Conservation (phyloP, 805 yeast genomes). For the Starmerella apis region DNA sequence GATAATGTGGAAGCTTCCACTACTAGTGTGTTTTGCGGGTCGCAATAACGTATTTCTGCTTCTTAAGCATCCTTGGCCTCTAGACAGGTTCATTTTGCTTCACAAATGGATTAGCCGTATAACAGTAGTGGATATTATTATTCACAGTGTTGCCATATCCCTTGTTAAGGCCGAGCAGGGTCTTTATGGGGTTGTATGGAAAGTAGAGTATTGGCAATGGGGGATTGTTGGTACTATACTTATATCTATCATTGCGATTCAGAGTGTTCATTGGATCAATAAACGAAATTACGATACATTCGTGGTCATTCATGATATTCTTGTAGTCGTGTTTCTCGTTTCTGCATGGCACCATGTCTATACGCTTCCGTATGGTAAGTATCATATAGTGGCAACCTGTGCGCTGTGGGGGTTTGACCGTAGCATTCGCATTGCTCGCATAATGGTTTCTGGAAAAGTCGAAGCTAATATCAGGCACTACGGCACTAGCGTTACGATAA, state of each 20-base stretch:
- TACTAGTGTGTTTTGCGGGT: slow-evolving; percentile 48
- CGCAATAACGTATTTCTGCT: slow-evolving; percentile 57
- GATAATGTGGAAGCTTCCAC: slow-evolving; percentile 35
- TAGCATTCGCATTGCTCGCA: slow-evolving; percentile 43
- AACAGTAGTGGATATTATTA: slow-evolving; percentile 39
- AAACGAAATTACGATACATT: slow-evolving; percentile 48
- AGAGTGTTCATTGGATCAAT: slow-evolving; percentile 44
- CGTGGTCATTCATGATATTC: slow-evolving; percentile 43
- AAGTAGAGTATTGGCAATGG: slow-evolving; percentile 24
- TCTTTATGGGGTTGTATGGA: slow-evolving; percentile 26
- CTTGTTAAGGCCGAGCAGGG: slow-evolving; percentile 27
- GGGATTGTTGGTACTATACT: slow-evolving; percentile 38
- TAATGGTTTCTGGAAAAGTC: slow-evolving; percentile 44
- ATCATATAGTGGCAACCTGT: slow-evolving; percentile 25
- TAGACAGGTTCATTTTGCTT: slow-evolving; percentile 37
- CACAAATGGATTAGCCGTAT: slow-evolving; percentile 59
- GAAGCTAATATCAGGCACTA: slow-evolving; percentile 22
- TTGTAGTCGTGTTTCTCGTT: slow-evolving; percentile 47
- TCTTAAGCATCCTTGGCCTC: slow-evolving; percentile 36
- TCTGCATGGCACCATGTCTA: slow-evolving; percentile 47
- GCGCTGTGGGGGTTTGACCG: slow-evolving; percentile 66
- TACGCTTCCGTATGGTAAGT: slow-evolving; percentile 15
- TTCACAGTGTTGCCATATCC: slow-evolving; percentile 45
- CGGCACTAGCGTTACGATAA: slow-evolving; percentile 30
- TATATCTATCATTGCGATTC: slow-evolving; percentile 39